These are phyloP conservation scores for Tylopilus sp. DNA, from an alignment of 768 basidiomycete genomes.

Conservation along the genomic window DNA sequence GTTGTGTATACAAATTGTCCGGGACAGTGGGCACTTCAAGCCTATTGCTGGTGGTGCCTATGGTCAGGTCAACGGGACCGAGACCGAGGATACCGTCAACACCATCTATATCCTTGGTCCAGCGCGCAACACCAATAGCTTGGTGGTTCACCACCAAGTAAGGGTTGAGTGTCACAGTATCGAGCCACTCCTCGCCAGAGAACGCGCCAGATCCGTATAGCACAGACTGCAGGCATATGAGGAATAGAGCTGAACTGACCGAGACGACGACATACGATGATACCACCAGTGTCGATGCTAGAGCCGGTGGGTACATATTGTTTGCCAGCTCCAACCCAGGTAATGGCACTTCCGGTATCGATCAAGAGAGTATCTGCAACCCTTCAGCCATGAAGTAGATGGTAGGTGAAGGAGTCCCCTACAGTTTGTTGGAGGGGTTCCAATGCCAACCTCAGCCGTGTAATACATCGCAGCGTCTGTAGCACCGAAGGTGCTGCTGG, in stretches of 20 bases:
- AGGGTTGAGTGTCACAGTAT: conserved; percentile 8
- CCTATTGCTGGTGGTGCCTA: conserved; percentile 15
- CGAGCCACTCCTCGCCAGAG: conserved; percentile 14
- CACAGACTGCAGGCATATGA: neutral
- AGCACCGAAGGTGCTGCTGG: neutral
- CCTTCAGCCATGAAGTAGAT: too few relatives aligned
- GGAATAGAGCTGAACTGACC: neutral
- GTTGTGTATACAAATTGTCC: conserved; percentile 33
- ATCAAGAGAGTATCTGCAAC: conserved; percentile 26
- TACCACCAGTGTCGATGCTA: conserved; percentile 17
- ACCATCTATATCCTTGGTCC: conserved; percentile 24
- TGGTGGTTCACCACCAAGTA: conserved; percentile 22
- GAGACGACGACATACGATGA: conserved; percentile 18
- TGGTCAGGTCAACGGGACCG: conserved; percentile 35
- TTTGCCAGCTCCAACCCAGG: conserved; percentile 29
- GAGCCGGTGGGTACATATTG: conserved; percentile 17
- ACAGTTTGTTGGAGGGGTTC: conserved; percentile 29
- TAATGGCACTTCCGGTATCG: conserved; percentile 33
- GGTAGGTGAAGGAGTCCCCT: conserved; percentile 1
- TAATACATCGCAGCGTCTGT: conserved; percentile 28
- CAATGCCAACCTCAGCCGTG: conserved; percentile 28
- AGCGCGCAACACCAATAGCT: conserved; percentile 34
- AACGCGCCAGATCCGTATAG: conserved; percentile 1
- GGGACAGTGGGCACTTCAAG: conserved; percentile 31
- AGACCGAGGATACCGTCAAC: conserved; percentile 41